These are phyloP conservation scores for Neofusicoccum ribis DNA, from an alignment of 2,329 filamentous ascomycete genomes.

Conservation along the genomic window DNA sequence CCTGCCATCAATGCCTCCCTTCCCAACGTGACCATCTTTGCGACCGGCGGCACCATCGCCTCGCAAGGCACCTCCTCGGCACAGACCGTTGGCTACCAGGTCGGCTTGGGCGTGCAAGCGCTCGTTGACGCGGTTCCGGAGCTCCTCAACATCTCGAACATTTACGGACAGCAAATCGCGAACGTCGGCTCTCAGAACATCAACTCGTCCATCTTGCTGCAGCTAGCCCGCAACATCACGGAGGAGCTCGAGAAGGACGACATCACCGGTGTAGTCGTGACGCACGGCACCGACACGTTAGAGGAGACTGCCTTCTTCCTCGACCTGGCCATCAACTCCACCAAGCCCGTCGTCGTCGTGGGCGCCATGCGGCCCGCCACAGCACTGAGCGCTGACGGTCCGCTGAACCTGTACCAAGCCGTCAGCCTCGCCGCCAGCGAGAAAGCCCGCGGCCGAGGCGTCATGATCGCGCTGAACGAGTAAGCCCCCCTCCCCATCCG, in stretches of 20 bases:
- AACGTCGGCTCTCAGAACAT: conserved; percentile 41
- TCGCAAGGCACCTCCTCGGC: conserved; percentile 51
- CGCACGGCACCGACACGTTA: conserved; percentile 66
- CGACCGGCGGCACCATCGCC: conserved; percentile 62
- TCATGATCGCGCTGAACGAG: conserved; percentile 63
- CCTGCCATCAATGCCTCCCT: conserved; percentile 46
- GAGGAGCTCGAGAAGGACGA: conserved; percentile 48
- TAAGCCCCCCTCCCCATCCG: not conserved
- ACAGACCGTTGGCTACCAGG: conserved; percentile 57
- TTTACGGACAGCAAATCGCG: conserved; percentile 49
- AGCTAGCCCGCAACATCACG: conserved; percentile 52
- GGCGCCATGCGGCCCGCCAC: conserved; percentile 66
- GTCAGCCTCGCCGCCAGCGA: conserved; percentile 56
- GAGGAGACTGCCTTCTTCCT: conserved; percentile 66
- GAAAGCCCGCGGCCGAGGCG: conserved; percentile 52
- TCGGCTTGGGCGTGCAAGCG: conserved; percentile 52
- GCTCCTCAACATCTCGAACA: conserved; percentile 56
- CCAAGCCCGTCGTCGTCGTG: conserved; percentile 61
- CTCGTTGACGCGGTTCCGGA: conserved; percentile 59
- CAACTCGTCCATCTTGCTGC: conserved; percentile 51
- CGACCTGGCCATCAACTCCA: conserved; percentile 56
- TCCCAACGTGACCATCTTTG: conserved; percentile 59
- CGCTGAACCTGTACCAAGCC: conserved; percentile 62
- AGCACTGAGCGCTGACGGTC: conserved; percentile 63
- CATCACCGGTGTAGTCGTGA: conserved; percentile 56